phyloP scores from a whole-genome alignment of 176 grass and related monocot species.

The Oryza officinalis region DNA sequence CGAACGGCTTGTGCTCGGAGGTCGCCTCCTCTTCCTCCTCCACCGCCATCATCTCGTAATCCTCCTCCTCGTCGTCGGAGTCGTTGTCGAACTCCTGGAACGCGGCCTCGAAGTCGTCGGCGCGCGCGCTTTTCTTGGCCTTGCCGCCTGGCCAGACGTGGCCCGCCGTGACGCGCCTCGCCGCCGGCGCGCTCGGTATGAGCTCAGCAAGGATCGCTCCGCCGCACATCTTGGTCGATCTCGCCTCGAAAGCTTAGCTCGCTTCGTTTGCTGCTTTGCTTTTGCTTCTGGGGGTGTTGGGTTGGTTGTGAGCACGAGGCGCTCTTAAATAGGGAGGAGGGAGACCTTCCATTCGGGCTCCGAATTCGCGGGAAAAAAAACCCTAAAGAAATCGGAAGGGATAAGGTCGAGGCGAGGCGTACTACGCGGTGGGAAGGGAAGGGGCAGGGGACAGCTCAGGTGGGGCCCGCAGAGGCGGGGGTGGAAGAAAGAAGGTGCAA shows the following conservation, averaged over 20 bases:
- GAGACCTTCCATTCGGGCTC: neutral
- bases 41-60: neutral
- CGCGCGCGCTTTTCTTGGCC: neutral
- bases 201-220: constrained; percentile 75
- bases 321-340: constrained; percentile 27
- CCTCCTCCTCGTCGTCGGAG: constrained; percentile 41
- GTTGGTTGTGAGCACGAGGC: neutral
- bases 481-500: constrained; percentile 7
- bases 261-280: neutral
- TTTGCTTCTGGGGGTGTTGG: neutral
- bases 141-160: constrained; percentile 34
- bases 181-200: constrained; percentile 44
- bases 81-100: constrained; percentile 61
- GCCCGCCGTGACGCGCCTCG: constrained; percentile 30
- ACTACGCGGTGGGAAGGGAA: no score
- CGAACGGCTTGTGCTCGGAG: constrained; percentile 40
- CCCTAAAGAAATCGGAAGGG: neutral
- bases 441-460: constrained; percentile 17
- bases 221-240: constrained; percentile 51
- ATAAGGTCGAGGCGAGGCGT: neutral
- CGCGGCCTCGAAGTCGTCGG: constrained; percentile 80
- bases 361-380: constrained; percentile 26
- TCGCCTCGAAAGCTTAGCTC: no score
- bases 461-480: neutral
- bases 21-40: constrained; percentile 32